Conservation (phyloP, 2,329 filamentous ascomycete genomes). For the Talaromyces piceae region DNA sequence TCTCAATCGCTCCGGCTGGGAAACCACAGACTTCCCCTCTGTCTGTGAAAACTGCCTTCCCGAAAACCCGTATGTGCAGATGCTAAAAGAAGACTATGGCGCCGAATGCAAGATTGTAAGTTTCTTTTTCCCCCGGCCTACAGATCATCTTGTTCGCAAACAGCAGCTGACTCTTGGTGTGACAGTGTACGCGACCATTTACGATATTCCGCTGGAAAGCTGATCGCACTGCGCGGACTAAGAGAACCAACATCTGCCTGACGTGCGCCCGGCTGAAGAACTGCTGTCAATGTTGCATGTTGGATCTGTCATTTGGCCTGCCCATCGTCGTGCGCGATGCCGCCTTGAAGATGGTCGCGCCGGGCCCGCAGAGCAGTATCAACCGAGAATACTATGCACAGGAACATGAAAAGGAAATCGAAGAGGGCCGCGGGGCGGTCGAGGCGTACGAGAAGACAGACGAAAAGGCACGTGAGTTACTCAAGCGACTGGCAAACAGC, state of each 20-base stretch:
- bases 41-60: constrained; percentile 80
- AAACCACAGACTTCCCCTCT: constrained; percentile 55
- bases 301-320: constrained; percentile 90
- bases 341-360: constrained; percentile 94
- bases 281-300: constrained; percentile 98
- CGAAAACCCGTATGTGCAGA: constrained; percentile 96
- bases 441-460: constrained; percentile 97
- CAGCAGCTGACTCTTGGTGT: constrained; percentile 2
- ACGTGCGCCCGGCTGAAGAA: constrained; percentile 97
- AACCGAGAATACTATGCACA: constrained; percentile 98
- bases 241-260: constrained; percentile 89
- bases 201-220: constrained; percentile 94
- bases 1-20: constrained; percentile 91
- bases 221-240: constrained; percentile 83
- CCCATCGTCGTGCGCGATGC: constrained; percentile 94
- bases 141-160: neutral
- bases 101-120: constrained; percentile 66
- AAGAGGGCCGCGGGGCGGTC: constrained; percentile 75
- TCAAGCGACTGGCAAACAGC: constrained; percentile 77
- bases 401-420: constrained; percentile 90
- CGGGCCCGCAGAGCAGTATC: constrained; percentile 82
- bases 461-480: constrained; percentile 84
- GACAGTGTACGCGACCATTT: constrained; percentile 78
- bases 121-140: neutral
- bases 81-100: constrained; percentile 95